These are phyloP conservation scores for Pseudocercospora macadamiae DNA, from an alignment of 2,329 filamentous ascomycete genomes.

Conservation along the genomic window DNA sequence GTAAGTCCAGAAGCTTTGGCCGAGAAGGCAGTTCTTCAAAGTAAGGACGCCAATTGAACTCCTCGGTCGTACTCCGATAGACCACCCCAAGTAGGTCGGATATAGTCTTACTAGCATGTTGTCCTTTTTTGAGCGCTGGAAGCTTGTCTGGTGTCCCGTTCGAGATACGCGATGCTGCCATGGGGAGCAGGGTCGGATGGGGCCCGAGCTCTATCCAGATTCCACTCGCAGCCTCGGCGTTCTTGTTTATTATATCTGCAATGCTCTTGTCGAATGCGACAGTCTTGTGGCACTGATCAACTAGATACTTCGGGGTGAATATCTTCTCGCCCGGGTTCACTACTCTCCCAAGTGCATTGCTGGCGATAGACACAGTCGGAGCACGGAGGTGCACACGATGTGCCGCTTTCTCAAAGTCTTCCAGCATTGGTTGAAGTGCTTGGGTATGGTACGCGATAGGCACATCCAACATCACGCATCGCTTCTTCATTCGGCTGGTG, in stretches of 20 bases:
- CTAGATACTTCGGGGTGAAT: constrained; percentile 13
- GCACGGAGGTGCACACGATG: constrained; percentile 1
- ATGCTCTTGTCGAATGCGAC: constrained; percentile 18
- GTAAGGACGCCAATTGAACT: not conserved
- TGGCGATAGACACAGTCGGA: constrained; percentile 16
- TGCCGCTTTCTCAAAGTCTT: constrained; percentile 10
- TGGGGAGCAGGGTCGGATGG: constrained; percentile 18
- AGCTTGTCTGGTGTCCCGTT: not conserved
- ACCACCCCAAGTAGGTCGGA: constrained; percentile 1
- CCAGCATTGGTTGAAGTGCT: constrained; percentile 17
- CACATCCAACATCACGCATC: constrained; percentile 15
- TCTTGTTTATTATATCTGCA: constrained; percentile 5
- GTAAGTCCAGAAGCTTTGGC: constrained; percentile 8
- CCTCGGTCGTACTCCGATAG: not conserved
- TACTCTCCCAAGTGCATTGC: constrained; percentile 22
- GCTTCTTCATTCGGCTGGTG: not conserved
- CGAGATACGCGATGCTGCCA: not conserved
- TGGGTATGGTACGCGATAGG: constrained; percentile 19
- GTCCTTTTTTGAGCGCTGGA: constrained; percentile 4
- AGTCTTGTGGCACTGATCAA: constrained; percentile 15
- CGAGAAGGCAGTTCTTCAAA: constrained; percentile 2
- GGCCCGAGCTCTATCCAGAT: constrained; percentile 23
- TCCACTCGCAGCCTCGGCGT: not conserved
- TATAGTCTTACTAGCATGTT: constrained; percentile 2
- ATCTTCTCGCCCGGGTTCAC: constrained; percentile 16